Conservation (phyloP, 805 yeast genomes). For the Pichia cabralensis region DNA sequence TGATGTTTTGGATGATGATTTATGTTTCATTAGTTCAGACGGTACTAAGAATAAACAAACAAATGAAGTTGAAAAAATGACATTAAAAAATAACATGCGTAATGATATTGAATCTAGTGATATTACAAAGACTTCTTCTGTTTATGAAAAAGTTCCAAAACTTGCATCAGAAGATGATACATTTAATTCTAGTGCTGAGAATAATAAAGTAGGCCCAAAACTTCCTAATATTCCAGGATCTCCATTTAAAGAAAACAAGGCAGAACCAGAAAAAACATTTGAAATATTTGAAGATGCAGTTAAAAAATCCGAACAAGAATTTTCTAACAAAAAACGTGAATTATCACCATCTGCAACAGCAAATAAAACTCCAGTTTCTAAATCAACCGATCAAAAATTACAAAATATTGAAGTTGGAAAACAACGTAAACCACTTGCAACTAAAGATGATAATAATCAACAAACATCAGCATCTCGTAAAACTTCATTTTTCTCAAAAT, state of each 20-base stretch:
- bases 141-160: slow-evolving; percentile 14
- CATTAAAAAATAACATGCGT: neutral
- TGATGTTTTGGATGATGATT: slow-evolving; percentile 16
- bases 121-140: slow-evolving; percentile 22
- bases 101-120: slow-evolving; percentile 13
- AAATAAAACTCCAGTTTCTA: neutral
- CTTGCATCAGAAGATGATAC: slow-evolving; percentile 29
- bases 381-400: slow-evolving; percentile 5
- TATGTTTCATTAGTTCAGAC: slow-evolving; percentile 25
- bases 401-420: slow-evolving; percentile 29
- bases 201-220: slow-evolving; percentile 31
- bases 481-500: slow-evolving; percentile 33
- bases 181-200: slow-evolving; percentile 28
- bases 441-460: slow-evolving; percentile 4
- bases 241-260: slow-evolving; percentile 20
- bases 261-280: slow-evolving; percentile 16
- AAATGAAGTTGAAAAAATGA: neutral
- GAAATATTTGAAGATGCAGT: slow-evolving; percentile 19
- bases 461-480: slow-evolving; percentile 8
- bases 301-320: slow-evolving; percentile 12
- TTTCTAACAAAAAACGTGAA: neutral
- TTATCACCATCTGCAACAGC: neutral
- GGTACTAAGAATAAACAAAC: neutral
- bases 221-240: slow-evolving; percentile 38
- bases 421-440: slow-evolving; percentile 9